These are phyloP conservation scores for Coprinopsis cinerea DNA, from an alignment of 768 basidiomycete genomes.

Conservation along the genomic window DNA sequence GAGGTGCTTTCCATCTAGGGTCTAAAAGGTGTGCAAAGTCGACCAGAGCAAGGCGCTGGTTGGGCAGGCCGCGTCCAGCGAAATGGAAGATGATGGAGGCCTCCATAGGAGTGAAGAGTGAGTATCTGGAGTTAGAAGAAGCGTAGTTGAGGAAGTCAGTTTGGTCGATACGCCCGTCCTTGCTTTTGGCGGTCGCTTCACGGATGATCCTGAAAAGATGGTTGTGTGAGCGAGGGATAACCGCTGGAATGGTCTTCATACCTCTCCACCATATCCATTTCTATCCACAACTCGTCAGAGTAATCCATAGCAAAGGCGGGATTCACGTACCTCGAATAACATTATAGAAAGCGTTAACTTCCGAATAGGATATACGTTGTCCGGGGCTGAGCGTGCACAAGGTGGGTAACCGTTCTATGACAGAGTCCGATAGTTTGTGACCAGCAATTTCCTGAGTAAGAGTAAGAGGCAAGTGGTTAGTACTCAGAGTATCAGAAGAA, in stretches of 20 bases:
- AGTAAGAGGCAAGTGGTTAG: background rate
- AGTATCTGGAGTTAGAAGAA: constrained; percentile 82
- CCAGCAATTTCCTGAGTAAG: constrained; percentile 80
- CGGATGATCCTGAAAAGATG: constrained; percentile 77
- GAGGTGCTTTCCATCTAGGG: constrained; percentile 78
- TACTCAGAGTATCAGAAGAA: too few species aligned
- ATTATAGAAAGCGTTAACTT: constrained; percentile 97
- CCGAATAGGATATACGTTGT: constrained; percentile 90
- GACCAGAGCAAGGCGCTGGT: constrained; percentile 69
- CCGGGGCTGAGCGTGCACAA: constrained; percentile 86
- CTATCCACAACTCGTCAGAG: constrained; percentile 29
- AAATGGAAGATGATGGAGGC: constrained; percentile 98
- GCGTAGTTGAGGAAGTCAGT: constrained; percentile 93
- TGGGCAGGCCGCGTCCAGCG: constrained; percentile 71
- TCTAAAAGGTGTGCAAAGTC: constrained; percentile 94
- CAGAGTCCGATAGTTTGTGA: constrained; percentile 92
- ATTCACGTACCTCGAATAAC: constrained; percentile 69
- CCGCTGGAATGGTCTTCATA: constrained; percentile 26
- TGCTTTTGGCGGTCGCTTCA: constrained; percentile 83
- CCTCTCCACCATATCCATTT: constrained; percentile 98
- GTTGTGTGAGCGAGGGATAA: too few species aligned
- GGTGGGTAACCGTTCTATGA: constrained; percentile 89
- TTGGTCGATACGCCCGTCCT: constrained; percentile 93
- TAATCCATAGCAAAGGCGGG: background rate
- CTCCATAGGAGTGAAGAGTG: constrained; percentile 96